Evolutionary conservation across 2,329 filamentous ascomycete genomes (phyloP), one percentile per base, ranked within the genome.

Genomic region (Trichoderma polysporum): DNA sequence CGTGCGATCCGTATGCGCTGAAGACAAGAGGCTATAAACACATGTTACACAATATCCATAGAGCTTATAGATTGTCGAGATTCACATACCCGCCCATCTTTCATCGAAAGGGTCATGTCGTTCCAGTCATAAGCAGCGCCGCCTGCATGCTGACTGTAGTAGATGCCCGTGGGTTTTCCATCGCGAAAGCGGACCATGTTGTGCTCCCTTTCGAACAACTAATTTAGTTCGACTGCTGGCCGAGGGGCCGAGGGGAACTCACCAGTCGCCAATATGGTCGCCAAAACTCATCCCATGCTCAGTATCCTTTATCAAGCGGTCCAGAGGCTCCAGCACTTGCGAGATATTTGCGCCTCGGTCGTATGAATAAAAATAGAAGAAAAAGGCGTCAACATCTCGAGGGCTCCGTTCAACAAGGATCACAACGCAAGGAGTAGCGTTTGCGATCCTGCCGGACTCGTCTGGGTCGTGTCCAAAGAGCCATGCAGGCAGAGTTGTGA

Each of bases 311-410:
- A 62, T 62, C 2, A 62, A n/a, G 12, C 47, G 59, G n/a, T 62
- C 52, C 1, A 62, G 47, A 37, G 59, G 59, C n/a, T 62, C 47
- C 47, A 62, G 25, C 5, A 62, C 59, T 17, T 62, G 59, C 22
- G 59, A 52, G 31, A 62, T 53, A 50, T 62, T 62, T 29, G 47
- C 59, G 17, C 59, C 59, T 29, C 47, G 47, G 39, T 62, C 47
- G n/a, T 62, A 62, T 1, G 59, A 62, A 13, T 62, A 62, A 19
- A 62, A 62, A 22, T 62, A 62, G 47, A 62, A 62, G 15, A 39
- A 62, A 22, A 62, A 62, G 12, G 59, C 59, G 7, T 62, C 47
- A 4, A 62, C 33, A 6, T 53, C 33, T 22, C 33, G 33, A 19
- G 59, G 2, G 1, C 47, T 62, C 25, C 27, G 33, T 13, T 62